These are phyloP conservation scores for Diaporthe eres DNA, from an alignment of 2,329 filamentous ascomycete genomes.

Conservation along the genomic window DNA sequence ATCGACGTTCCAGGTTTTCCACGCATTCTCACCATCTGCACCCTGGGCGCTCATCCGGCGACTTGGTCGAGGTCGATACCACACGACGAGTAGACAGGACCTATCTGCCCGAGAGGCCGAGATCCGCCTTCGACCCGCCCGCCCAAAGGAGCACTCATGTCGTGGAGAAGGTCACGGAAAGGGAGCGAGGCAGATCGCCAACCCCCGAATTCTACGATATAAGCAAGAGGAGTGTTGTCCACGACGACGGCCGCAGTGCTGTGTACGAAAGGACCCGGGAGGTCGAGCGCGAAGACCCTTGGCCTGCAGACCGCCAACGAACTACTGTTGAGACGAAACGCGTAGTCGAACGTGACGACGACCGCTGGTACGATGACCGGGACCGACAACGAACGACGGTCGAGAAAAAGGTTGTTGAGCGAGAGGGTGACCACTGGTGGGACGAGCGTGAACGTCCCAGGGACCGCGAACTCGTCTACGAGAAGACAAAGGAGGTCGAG, in stretches of 20 bases:
- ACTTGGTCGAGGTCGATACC: conserved; percentile 57
- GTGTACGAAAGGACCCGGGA: conserved; percentile 47
- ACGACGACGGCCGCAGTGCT: conserved; percentile 46
- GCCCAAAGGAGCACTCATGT: conserved; percentile 47
- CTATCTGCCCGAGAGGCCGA: conserved; percentile 63
- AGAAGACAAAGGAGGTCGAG: conserved; percentile 59
- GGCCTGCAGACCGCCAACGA: conserved; percentile 36
- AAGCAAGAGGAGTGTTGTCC: conserved; percentile 38
- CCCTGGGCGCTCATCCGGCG: conserved; percentile 55
- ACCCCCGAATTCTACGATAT: conserved; percentile 40
- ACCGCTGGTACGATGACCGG: conserved; percentile 42
- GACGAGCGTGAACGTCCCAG: conserved; percentile 48
- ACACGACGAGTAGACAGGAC: conserved; percentile 54
- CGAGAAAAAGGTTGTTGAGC: conserved; percentile 41
- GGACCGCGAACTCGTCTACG: conserved; percentile 57
- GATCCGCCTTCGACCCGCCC: conserved; percentile 63
- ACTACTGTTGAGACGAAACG: conserved; percentile 39
- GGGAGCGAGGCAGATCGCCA: conserved; percentile 46
- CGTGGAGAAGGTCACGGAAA: conserved; percentile 50
- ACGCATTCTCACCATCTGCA: conserved; percentile 45
- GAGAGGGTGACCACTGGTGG: conserved; percentile 39
- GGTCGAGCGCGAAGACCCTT: conserved; percentile 41
- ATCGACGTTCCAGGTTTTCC: conserved; percentile 60
- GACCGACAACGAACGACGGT: conserved; percentile 40
- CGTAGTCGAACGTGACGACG: conserved; percentile 38